phyloP scores from a whole-genome alignment of 495 filamentous ascomycete species.

The Hypoxylon cercidicola region DNA sequence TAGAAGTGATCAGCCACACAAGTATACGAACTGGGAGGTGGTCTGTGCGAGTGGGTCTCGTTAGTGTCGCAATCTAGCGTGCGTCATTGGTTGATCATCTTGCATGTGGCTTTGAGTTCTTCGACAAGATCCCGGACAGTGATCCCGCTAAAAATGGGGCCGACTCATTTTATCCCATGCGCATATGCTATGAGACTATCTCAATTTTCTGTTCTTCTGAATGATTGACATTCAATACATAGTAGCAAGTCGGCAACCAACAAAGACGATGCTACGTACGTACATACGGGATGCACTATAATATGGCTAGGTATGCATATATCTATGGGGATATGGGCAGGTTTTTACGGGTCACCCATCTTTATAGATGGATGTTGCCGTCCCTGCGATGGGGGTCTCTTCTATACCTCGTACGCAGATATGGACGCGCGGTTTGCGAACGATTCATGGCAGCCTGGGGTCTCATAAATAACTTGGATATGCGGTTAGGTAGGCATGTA shows the following conservation, averaged over 20 bases:
- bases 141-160: conserved; percentile 37
- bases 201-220: no score
- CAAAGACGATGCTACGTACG: no score
- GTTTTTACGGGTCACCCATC: no score
- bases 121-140: conserved; percentile 17
- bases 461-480: conserved; percentile 1
- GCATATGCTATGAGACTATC: no score
- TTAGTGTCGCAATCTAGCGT: conserved; percentile 20
- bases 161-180: background rate
- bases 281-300: no score
- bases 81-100: conserved; percentile 28
- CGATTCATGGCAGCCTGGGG: conserved; percentile 14
- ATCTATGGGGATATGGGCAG: no score
- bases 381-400: no score
- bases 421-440: conserved; percentile 13
- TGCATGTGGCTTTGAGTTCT: conserved; percentile 38
- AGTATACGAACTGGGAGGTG: conserved; percentile 19
- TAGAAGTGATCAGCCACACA: conserved; percentile 37
- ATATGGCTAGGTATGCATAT: no score
- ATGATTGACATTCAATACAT: no score
- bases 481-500: background rate
- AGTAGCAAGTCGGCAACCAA: no score
- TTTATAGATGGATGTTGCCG: no score
- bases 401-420: background rate
- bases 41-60: conserved; percentile 37